A percentile compares a stretch with the other conserved stretches of the same genome.
These are phyloP conservation scores for Ganoderma sp. DNA, from an alignment of 1,284 basidiomycete genomes.

Conservation along the genomic window DNA sequence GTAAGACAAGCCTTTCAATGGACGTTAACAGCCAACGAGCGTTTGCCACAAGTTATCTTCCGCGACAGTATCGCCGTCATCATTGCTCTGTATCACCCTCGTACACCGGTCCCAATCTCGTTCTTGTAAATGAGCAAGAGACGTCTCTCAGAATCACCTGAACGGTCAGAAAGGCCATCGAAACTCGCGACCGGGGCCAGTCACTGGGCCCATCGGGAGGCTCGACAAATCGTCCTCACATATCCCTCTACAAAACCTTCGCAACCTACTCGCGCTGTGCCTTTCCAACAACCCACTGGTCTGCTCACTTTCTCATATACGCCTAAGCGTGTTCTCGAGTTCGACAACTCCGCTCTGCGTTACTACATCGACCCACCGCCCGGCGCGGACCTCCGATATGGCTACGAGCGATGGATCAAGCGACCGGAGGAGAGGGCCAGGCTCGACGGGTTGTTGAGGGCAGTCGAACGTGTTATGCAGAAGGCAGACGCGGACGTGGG, in stretches of 20 bases:
- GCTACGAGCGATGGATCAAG: slow-evolving; percentile 72
- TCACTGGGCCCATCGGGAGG: neutral
- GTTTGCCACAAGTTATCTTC: too few relatives aligned
- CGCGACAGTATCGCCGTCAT: neutral
- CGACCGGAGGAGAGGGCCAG: slow-evolving; percentile 68
- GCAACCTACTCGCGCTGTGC: slow-evolving; percentile 32
- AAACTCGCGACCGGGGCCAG: slow-evolving; percentile 9
- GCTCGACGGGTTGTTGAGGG: slow-evolving; percentile 68
- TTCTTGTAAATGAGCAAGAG: slow-evolving; percentile 8
- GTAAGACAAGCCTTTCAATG: too few relatives aligned
- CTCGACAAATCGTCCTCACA: slow-evolving; percentile 1
- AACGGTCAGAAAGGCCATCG: neutral
- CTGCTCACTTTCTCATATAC: slow-evolving; percentile 58
- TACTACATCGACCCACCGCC: slow-evolving; percentile 71
- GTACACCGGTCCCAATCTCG: neutral
- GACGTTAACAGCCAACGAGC: too few relatives aligned
- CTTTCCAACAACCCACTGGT: slow-evolving; percentile 52
- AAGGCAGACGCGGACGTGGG: slow-evolving; percentile 42
- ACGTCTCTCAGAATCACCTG: neutral
- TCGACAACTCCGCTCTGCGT: slow-evolving; percentile 69
- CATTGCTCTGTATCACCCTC: neutral
- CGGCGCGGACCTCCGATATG: slow-evolving; percentile 65
- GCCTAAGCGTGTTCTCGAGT: slow-evolving; percentile 55
- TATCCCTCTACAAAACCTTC: slow-evolving; percentile 36
- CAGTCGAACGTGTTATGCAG: slow-evolving; percentile 50